A percentile compares a stretch with the other conserved stretches of the same genome.
Conservation (phyloP, 2,329 filamentous ascomycete genomes). For the Fusarium multiceps region DNA sequence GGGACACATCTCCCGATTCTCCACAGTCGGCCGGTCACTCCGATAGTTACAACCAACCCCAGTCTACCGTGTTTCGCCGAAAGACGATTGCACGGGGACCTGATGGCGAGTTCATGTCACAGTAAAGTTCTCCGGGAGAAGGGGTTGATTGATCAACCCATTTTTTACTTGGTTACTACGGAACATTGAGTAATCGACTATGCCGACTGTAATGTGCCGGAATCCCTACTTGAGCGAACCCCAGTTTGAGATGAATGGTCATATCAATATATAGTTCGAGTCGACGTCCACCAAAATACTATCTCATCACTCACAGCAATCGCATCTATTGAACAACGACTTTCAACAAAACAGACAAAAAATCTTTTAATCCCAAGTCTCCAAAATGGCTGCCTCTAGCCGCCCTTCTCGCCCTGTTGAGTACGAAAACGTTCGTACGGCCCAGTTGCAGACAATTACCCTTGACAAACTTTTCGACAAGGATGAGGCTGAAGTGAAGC, state of each 20-base stretch:
- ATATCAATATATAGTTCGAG: background rate
- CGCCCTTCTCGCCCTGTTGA: background rate
- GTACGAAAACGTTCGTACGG: background rate
- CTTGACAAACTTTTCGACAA: constrained; percentile 10
- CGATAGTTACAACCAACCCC: background rate
- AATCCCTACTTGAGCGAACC: too few species aligned
- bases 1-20: background rate
- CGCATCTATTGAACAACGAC: background rate
- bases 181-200: background rate
- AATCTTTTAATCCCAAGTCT: background rate
- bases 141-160: background rate
- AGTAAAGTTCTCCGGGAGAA: background rate
- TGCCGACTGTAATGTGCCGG: background rate
- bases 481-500: background rate
- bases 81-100: background rate
- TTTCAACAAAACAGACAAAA: background rate
- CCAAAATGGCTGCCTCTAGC: background rate
- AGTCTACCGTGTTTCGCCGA: background rate
- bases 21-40: background rate
- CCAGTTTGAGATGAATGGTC: too few species aligned
- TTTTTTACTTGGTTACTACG: background rate
- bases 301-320: background rate
- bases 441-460: background rate
- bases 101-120: too few species aligned
- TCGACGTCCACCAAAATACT: background rate